Conservation (phyloP, 257 asterid species). For the Eustoma russellianum region DNA sequence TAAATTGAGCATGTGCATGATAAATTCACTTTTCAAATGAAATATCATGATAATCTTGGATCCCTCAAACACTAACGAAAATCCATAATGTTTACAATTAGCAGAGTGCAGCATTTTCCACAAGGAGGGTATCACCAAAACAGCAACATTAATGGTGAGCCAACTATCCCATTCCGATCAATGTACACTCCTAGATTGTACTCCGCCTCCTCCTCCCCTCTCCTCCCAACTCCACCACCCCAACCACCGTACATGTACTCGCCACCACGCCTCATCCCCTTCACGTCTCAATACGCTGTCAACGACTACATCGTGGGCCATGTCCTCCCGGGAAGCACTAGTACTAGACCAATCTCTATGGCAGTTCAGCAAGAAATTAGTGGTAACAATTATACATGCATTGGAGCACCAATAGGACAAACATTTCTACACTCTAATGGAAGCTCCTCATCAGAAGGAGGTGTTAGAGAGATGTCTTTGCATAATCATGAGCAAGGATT, state of each 20-base stretch:
- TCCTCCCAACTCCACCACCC: constrained; percentile 17
- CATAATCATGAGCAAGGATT: constrained; percentile 13
- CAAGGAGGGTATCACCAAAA: constrained; percentile 50
- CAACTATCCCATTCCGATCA: constrained; percentile 38
- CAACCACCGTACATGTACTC: constrained; percentile 34
- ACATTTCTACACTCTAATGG: constrained; percentile 17
- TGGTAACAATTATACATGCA: constrained; percentile 48
- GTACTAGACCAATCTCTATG: constrained; percentile 15
- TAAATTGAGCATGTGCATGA: no score
- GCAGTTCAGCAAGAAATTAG: constrained; percentile 10
- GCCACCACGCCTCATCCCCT: constrained; percentile 38
- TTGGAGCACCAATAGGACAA: constrained; percentile 71
- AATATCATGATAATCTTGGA: no score
- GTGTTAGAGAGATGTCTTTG: constrained; percentile 20
- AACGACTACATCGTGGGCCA: constrained; percentile 64
- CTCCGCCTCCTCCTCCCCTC: constrained; percentile 23
- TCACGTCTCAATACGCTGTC: constrained; percentile 39
- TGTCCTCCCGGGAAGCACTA: constrained; percentile 26
- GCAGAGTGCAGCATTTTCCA: constrained; percentile 46
- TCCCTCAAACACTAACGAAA: no score
- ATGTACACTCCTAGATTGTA: constrained; percentile 49
- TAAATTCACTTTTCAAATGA: no score
- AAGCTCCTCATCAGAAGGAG: constrained; percentile 10
- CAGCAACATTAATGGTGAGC: constrained; percentile 25
- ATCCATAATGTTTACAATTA: no score